Percentiles rank a stretch among this genome's conserved stretches.
Conservation (phyloP, 2,329 filamentous ascomycete species). For the Fusarium sp. region DNA sequence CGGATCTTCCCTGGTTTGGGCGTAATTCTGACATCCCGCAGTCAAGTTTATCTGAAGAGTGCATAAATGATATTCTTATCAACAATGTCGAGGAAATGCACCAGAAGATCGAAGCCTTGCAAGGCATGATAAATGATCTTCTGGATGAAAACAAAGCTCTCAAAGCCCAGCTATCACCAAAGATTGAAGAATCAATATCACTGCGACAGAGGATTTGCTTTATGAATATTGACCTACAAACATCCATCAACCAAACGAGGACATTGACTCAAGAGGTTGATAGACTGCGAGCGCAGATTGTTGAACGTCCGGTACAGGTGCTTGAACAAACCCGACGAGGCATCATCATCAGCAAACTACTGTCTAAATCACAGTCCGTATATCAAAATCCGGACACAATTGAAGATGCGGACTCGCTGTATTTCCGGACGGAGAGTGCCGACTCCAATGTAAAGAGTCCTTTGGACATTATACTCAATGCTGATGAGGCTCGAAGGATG, state of each 20-base stretch:
- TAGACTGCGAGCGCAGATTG: background rate
- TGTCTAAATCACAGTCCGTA: background rate
- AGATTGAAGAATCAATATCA: background rate
- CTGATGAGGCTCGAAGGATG: background rate
- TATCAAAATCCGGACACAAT: fast-evolving
- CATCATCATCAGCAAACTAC: background rate
- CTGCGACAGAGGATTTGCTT: background rate
- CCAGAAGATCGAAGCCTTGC: background rate
- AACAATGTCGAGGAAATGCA: background rate
- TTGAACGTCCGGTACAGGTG: background rate
- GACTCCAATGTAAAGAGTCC: background rate
- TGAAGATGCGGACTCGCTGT: fast-evolving
- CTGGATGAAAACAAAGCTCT: background rate
- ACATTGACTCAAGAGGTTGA: background rate
- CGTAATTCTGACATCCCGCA: too few relatives aligned
- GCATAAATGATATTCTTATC: fast-evolving
- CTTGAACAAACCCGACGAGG: background rate
- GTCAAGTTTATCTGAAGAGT: background rate
- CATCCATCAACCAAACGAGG: background rate
- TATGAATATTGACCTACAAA: background rate
- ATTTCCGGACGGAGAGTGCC: too few relatives aligned
- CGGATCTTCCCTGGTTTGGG: fast-evolving
- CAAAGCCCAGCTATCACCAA: background rate
- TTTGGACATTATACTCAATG: background rate
- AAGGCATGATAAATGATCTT: background rate